Percentiles rank a stretch among this genome's conserved stretches.
These are phyloP conservation scores for Botrytis squamosa DNA, from an alignment of 2,329 filamentous ascomycete species.

Conservation along the genomic window DNA sequence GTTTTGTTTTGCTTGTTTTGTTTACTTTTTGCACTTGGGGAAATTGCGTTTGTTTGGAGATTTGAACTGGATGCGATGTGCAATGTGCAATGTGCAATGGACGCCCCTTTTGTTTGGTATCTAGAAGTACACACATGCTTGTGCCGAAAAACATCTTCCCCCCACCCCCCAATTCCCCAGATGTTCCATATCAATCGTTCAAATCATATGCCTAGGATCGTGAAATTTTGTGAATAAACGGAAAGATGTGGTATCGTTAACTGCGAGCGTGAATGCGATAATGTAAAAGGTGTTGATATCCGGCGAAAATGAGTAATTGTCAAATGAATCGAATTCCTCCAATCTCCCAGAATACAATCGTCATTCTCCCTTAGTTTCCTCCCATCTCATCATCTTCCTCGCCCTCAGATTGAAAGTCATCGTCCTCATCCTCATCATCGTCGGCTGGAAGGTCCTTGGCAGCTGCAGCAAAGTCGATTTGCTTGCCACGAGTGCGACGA, in stretches of 20 bases:
- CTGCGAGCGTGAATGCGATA: constrained; percentile 6
- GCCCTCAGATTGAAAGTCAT: constrained; percentile 60
- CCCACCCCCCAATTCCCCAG: constrained; percentile 11
- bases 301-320: constrained; percentile 24
- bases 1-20: neutral
- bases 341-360: constrained; percentile 19
- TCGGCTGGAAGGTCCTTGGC: constrained; percentile 72
- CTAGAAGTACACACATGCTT: constrained; percentile 28
- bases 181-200: constrained; percentile 26
- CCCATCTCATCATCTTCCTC: constrained; percentile 72
- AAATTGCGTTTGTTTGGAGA: neutral
- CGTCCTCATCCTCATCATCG: constrained; percentile 78
- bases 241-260: constrained; percentile 20
- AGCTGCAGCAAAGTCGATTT: constrained; percentile 91
- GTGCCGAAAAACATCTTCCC: constrained; percentile 14
- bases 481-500: constrained; percentile 84
- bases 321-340: constrained; percentile 23
- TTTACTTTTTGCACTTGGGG: neutral
- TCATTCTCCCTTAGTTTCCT: constrained; percentile 42
- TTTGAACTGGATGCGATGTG: constrained; percentile 6
- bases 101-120: constrained; percentile 27
- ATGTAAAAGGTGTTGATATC: constrained; percentile 24
- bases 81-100: constrained; percentile 14
- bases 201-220: constrained; percentile 31
- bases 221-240: constrained; percentile 22